phyloP scores from a whole-genome alignment of 225 moss, liverwort and hornwort species.

The Pseudoscleropodium purum region DNA sequence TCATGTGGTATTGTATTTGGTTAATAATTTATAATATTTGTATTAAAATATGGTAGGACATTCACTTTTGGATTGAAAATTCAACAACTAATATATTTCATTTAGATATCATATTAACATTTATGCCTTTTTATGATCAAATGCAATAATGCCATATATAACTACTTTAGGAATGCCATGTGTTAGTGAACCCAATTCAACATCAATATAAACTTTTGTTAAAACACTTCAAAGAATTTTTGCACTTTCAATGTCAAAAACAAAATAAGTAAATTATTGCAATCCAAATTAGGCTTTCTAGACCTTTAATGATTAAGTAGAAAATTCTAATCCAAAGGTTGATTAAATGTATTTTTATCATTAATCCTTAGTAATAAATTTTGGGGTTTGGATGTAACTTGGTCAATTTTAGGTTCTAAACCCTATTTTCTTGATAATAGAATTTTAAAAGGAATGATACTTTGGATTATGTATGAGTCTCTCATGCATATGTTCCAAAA shows the following conservation, averaged over 20 bases:
- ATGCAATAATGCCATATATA: background rate
- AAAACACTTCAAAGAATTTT: background rate
- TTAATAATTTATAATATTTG: background rate
- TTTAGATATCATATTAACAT: background rate
- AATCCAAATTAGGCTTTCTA: background rate
- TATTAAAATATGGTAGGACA: background rate
- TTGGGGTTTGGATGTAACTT: rapidly evolving
- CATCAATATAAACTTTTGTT: background rate
- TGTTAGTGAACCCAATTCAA: background rate
- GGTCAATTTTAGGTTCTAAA: background rate
- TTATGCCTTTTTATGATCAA: background rate
- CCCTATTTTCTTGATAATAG: background rate
- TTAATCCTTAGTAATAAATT: rapidly evolving
- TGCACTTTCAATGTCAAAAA: background rate
- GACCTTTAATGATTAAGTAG: no score
- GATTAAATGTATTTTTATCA: background rate
- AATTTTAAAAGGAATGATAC: background rate
- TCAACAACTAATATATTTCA: background rate
- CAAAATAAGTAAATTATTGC: background rate
- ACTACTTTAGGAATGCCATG: background rate
- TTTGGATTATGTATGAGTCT: background rate
- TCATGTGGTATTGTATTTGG: background rate
- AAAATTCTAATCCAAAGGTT: background rate
- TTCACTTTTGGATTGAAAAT: background rate
- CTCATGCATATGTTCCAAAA: background rate